Conservation (phyloP, 768 basidiomycete genomes). For the Boletus huronensis region DNA sequence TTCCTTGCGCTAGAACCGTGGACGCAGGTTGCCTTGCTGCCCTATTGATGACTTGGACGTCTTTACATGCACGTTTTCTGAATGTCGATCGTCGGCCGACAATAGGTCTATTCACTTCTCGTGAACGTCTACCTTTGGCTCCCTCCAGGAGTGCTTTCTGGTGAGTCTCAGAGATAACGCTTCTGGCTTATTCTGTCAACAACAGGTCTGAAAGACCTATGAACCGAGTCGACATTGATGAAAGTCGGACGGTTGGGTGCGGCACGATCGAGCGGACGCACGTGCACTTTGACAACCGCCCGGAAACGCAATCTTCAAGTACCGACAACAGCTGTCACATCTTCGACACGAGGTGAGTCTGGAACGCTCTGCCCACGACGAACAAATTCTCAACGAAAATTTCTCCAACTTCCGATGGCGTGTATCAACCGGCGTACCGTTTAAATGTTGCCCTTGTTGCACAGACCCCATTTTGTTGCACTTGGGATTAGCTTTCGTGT, state of each 20-base stretch:
- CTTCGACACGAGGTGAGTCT: not conserved
- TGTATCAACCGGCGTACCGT: no score
- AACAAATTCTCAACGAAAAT: not conserved
- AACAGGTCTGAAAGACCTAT: not conserved
- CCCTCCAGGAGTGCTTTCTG: not conserved
- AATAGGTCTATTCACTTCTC: not conserved
- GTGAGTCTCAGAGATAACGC: not conserved
- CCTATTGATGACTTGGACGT: not conserved
- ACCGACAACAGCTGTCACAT: not conserved
- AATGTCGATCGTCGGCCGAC: not conserved
- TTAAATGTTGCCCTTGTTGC: not conserved
- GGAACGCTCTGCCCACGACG: no score
- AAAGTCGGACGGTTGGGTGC: not conserved
- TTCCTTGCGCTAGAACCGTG: no score
- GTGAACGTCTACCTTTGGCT: not conserved
- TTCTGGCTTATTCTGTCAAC: not conserved
- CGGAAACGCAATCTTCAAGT: not conserved
- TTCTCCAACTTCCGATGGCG: not conserved
- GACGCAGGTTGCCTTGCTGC: not conserved
- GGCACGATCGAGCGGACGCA: not conserved
- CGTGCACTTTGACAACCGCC: not conserved
- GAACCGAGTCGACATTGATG: not conserved
- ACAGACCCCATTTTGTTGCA: not conserved
- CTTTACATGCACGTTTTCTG: not conserved
- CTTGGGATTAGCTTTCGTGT: not conserved